A percentile compares a stretch with the other conserved stretches of the same genome.
Evolutionary conservation across 148 eudicot genomes (phyloP).

Genomic region (Dianthus caryophyllus): DNA sequence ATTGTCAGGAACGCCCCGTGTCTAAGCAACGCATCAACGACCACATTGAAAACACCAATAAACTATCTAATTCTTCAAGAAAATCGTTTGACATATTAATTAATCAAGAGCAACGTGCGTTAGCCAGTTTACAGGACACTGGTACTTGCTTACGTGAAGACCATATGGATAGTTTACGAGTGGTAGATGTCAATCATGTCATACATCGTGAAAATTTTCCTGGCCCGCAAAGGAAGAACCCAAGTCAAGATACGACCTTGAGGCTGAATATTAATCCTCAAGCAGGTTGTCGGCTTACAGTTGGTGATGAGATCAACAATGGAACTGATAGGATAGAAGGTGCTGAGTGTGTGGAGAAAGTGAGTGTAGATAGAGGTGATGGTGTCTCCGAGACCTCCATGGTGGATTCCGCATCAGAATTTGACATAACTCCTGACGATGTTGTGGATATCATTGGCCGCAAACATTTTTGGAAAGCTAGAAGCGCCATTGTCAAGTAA

Average conservation of each 20-base stretch:
- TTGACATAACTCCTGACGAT: constrained; percentile 72
- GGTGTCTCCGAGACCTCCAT: constrained; percentile 65
- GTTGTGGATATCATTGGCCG: constrained; percentile 75
- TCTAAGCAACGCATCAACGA: constrained; percentile 32
- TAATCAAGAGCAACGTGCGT: constrained; percentile 23
- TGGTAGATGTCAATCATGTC: constrained; percentile 19
- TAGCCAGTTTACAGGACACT: constrained; percentile 18
- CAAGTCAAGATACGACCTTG: constrained; percentile 16
- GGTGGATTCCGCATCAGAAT: constrained; percentile 54
- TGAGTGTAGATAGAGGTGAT: constrained; percentile 43
- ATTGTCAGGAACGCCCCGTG: constrained; percentile 23
- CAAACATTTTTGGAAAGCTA: constrained; percentile 92
- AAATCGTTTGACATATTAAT: constrained; percentile 20
- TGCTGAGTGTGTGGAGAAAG: constrained; percentile 25
- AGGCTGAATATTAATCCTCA: constrained; percentile 19
- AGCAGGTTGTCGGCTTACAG: constrained; percentile 25
- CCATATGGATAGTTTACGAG: constrained; percentile 24
- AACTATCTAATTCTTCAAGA: constrained; percentile 23
- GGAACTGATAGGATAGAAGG: constrained; percentile 30
- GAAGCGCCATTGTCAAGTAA: constrained; percentile 84
- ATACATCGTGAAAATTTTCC: constrained; percentile 21
- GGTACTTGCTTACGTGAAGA: constrained; percentile 21
- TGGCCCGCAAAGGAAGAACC: constrained; percentile 22
- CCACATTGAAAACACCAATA: constrained; percentile 25
- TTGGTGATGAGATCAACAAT: constrained; percentile 23